Percentiles rank a stretch among this genome's conserved stretches.
phyloP scores from a whole-genome alignment of 805 yeast species.

The Nakazawaea siamensis region DNA sequence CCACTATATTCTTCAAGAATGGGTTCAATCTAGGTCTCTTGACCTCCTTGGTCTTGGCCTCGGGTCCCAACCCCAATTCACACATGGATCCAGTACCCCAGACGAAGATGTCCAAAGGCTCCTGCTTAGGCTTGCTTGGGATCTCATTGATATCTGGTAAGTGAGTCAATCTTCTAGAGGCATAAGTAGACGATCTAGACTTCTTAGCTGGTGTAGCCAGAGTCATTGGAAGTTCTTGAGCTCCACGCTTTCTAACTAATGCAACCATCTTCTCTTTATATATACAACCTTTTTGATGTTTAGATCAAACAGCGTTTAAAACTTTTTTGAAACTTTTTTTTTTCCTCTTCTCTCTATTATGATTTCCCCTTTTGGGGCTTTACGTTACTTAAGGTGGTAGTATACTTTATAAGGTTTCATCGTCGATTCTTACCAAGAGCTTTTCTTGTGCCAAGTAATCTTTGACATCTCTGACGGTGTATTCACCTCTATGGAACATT shows the following conservation, averaged over 20 bases:
- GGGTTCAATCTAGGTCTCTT: constrained; percentile 94
- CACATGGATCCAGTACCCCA: constrained; percentile 98
- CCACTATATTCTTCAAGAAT: constrained; percentile 65
- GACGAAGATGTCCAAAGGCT: constrained; percentile 69
- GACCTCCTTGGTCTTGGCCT: constrained; percentile 84
- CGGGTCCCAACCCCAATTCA: constrained; percentile 95
- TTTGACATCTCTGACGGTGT: constrained; percentile 80
- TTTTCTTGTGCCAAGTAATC: constrained; percentile 48
- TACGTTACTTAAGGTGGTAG: no score
- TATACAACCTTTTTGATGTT: no score
- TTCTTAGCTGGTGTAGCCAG: constrained; percentile 8
- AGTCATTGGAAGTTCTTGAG: neutral
- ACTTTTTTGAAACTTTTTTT: no score
- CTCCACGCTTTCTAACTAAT: constrained; percentile 10
- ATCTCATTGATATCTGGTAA: constrained; percentile 36
- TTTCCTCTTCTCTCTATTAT: no score
- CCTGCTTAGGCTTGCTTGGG: constrained; percentile 26
- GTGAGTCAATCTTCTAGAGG: constrained; percentile 40
- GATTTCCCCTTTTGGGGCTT: neutral
- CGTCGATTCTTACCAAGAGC: constrained; percentile 68
- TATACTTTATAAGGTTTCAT: no score
- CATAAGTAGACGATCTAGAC: constrained; percentile 18
- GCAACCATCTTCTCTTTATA: constrained; percentile 8
- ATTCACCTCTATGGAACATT: constrained; percentile 94
- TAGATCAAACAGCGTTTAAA: no score